Conservation (phyloP, 2,329 filamentous ascomycete genomes). For the Cladosporium sp. region DNA sequence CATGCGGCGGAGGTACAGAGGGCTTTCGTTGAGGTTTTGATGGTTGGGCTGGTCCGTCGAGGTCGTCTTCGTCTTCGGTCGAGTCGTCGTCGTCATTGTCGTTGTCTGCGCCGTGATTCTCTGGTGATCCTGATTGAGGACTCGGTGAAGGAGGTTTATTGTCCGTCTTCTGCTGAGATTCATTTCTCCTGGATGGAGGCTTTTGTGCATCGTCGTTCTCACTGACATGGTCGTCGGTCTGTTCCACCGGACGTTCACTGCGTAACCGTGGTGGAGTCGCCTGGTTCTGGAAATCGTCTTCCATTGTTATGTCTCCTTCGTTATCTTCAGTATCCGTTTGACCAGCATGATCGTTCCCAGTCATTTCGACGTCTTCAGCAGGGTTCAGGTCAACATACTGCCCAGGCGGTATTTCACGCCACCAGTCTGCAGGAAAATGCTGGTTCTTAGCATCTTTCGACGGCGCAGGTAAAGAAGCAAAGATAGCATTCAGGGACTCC, state of each 20-base stretch:
- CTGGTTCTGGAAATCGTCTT: conserved; percentile 23
- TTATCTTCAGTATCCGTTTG: no score
- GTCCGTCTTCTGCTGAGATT: no score
- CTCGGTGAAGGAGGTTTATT: no score
- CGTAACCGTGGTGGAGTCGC: conserved; percentile 21
- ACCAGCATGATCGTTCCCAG: no score
- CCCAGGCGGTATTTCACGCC: conserved; percentile 29
- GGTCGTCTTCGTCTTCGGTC: conserved; percentile 34
- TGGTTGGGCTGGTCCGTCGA: conserved; percentile 28
- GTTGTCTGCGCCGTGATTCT: conserved; percentile 18
- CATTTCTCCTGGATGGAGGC: no score
- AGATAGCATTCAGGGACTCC: neutral
- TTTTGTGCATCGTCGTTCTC: neutral
- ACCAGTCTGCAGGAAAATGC: conserved; percentile 26
- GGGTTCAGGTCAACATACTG: neutral
- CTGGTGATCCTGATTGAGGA: no score
- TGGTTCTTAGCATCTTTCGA: neutral
- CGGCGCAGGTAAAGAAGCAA: conserved; percentile 10
- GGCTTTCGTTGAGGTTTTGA: neutral
- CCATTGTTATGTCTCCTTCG: no score
- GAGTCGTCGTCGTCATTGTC: conserved; percentile 29
- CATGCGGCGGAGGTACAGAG: conserved; percentile 22
- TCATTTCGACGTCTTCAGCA: no score
- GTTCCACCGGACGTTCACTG: neutral
- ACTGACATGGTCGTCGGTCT: neutral